Evolutionary conservation across 148 eudicot genomes (phyloP).

Genomic region (Amaranthus cruentus): DNA sequence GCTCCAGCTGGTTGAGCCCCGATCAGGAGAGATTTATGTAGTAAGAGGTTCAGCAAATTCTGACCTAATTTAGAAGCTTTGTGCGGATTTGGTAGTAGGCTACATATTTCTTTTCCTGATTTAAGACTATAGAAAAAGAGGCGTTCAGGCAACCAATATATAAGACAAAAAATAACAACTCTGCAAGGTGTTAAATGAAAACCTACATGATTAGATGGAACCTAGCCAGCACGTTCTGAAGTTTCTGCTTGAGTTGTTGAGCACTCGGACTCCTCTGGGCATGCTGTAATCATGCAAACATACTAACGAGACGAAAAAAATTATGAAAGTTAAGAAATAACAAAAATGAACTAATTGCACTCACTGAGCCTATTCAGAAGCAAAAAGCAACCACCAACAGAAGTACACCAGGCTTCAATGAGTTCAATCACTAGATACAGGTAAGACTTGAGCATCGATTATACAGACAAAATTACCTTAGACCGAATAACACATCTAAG

Average conservation of each 20-base stretch:
- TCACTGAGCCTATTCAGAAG: background rate
- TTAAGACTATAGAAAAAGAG: background rate
- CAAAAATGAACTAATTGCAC: background rate
- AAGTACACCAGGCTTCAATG: background rate
- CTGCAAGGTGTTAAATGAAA: background rate
- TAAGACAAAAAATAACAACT: background rate
- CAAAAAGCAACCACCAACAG: background rate
- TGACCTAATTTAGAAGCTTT: background rate
- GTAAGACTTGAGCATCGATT: background rate
- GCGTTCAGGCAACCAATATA: background rate
- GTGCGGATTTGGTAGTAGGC: too few relatives aligned
- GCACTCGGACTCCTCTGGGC: conserved; percentile 36
- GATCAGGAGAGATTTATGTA: background rate
- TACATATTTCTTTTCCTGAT: too few relatives aligned
- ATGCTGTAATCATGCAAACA: conserved; percentile 23
- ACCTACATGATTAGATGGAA: conserved; percentile 2
- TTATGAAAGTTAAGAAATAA: background rate
- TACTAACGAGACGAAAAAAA: conserved; percentile 26
- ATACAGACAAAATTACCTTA: background rate
- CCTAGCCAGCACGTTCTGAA: conserved; percentile 23
- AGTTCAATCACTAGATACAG: background rate
- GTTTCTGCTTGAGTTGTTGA: conserved; percentile 31
- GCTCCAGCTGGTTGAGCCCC: background rate
- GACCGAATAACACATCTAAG: background rate
- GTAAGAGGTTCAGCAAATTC: background rate